phyloP scores from a whole-genome alignment of 768 basidiomycete genomes.

The Tephrocybe rancida region DNA sequence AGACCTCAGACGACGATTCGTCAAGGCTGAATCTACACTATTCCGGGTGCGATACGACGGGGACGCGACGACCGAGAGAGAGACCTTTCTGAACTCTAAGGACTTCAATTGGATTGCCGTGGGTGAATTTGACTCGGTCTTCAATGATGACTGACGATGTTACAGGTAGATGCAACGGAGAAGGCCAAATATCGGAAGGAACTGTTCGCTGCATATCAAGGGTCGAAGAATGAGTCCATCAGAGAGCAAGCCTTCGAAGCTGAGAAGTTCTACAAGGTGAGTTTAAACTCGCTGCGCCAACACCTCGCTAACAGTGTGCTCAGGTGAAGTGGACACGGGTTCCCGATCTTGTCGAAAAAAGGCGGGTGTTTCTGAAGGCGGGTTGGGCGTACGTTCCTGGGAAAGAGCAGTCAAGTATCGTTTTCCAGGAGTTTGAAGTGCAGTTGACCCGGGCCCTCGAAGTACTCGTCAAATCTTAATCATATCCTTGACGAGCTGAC shows the following conservation, averaged over 20 bases:
- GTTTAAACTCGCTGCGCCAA: not conserved
- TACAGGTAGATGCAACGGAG: conserved; percentile 60
- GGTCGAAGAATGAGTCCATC: conserved; percentile 35
- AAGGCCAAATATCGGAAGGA: conserved; percentile 47
- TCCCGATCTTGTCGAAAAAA: conserved; percentile 84
- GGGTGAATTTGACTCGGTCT: conserved; percentile 9
- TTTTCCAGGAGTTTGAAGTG: conserved; percentile 83
- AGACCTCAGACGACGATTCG: conserved; percentile 84
- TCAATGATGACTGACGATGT: not conserved
- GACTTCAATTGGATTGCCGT: conserved; percentile 71
- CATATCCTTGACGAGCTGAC: not conserved
- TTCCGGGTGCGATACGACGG: conserved; percentile 82
- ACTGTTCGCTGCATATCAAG: conserved; percentile 49
- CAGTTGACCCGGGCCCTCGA: conserved; percentile 76
- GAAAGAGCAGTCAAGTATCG: conserved; percentile 77
- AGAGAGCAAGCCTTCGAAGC: conserved; percentile 35
- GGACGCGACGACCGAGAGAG: conserved; percentile 58
- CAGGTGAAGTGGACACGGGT: conserved; percentile 98
- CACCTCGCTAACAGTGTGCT: not conserved
- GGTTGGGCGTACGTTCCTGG: conserved; percentile 92
- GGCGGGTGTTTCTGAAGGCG: conserved; percentile 73
- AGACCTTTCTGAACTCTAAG: conserved; percentile 63
- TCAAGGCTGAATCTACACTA: conserved; percentile 85
- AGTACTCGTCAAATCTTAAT: conserved; percentile 38
- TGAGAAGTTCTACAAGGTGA: conserved; percentile 82